Conservation (phyloP, 108 stramenopile genomes). For the Pseudonitzschia delicatissima region DNA sequence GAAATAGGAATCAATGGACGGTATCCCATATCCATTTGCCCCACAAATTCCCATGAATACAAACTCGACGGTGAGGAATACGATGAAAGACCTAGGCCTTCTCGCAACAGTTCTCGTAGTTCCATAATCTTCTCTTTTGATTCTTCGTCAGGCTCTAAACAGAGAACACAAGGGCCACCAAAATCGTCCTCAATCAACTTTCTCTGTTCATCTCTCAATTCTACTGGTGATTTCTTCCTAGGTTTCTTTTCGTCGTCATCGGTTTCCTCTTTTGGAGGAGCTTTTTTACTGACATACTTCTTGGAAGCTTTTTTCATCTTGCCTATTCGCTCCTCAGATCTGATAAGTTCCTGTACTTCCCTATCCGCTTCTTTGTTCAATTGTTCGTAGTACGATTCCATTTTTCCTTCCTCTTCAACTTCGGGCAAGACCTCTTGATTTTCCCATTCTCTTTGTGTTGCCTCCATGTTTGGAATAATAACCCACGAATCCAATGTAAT, state of each 20-base stretch:
- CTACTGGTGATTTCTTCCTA: slow-evolving; percentile 23
- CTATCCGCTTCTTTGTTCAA: slow-evolving; percentile 22
- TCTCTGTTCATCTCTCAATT: slow-evolving; percentile 25
- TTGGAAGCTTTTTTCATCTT: slow-evolving; percentile 34
- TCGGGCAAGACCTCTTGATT: slow-evolving; percentile 6
- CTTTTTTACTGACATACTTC: slow-evolving; percentile 11
- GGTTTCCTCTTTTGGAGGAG: not conserved
- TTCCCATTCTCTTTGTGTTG: slow-evolving; percentile 25
- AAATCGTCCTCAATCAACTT: slow-evolving; percentile 36
- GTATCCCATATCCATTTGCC: slow-evolving; percentile 21
- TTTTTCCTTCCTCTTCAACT: not conserved
- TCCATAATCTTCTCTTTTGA: slow-evolving; percentile 38
- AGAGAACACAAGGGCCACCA: slow-evolving; percentile 72
- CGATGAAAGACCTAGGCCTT: slow-evolving; percentile 25
- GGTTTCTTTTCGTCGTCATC: not conserved
- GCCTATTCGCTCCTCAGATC: slow-evolving; percentile 50
- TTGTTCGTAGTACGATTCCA: not conserved
- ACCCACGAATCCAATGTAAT: slow-evolving; percentile 65
- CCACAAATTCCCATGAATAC: slow-evolving; percentile 18
- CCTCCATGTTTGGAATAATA: slow-evolving; percentile 69
- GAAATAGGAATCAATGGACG: slow-evolving; percentile 70
- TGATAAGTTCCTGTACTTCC: slow-evolving; percentile 45
- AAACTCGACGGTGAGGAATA: slow-evolving; percentile 30
- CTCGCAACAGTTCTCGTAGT: slow-evolving; percentile 47
- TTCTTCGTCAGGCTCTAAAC: slow-evolving; percentile 68